Evolutionary conservation across 352 stramenopile genomes (phyloP).

Genomic region (Pythium phragmiticola): DNA sequence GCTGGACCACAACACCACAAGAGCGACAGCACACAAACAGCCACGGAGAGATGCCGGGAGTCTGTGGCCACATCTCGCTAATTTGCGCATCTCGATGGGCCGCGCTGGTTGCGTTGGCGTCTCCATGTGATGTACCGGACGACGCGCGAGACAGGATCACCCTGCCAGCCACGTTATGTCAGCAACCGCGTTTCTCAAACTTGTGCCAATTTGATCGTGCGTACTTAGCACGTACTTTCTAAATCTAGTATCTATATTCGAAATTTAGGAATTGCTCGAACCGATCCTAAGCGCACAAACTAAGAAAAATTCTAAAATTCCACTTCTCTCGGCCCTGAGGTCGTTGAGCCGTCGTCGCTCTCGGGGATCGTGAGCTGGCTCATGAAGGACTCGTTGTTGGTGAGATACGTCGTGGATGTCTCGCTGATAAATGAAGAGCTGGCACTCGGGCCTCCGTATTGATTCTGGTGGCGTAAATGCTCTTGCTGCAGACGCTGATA

Average conservation of each 20-base stretch:
- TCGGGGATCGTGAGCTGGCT: slow-evolving; percentile 22
- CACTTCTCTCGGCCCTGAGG: background rate
- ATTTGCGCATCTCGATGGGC: background rate
- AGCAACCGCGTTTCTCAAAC: background rate
- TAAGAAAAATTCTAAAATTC: slow-evolving; percentile 11
- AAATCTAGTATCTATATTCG: background rate
- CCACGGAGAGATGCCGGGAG: background rate
- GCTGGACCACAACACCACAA: slow-evolving; percentile 8
- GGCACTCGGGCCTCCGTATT: background rate
- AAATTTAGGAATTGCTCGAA: background rate
- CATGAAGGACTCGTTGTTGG: slow-evolving; percentile 26
- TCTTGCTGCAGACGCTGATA: background rate
- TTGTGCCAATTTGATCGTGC: background rate
- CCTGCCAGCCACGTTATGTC: background rate
- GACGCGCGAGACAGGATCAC: background rate
- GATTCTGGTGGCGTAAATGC: background rate
- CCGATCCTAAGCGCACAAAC: background rate
- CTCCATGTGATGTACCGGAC: background rate
- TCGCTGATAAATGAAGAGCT: slow-evolving; percentile 22
- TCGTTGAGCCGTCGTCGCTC: slow-evolving; percentile 13
- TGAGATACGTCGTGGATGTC: slow-evolving; percentile 24
- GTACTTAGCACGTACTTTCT: slow-evolving; percentile 3
- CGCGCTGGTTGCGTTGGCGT: background rate
- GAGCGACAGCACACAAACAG: slow-evolving; percentile 7
- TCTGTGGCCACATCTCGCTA: background rate